Evolutionary conservation across 345 rosid genomes (phyloP).

Genomic region (Zanthoxylum bungeanum): DNA sequence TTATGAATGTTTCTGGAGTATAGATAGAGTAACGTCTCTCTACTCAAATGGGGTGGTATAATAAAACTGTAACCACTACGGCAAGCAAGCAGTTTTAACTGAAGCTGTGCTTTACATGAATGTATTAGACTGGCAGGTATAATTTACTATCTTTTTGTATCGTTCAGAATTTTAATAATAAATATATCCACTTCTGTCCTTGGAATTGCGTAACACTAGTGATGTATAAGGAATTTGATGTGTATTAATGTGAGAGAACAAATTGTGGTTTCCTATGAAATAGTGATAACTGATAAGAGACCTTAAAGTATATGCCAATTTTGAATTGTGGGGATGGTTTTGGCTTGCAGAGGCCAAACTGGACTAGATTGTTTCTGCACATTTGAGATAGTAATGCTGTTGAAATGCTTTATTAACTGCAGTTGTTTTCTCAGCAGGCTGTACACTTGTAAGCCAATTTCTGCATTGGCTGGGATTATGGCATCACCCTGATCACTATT

Average conservation of each 20-base stretch:
- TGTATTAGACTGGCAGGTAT: not conserved
- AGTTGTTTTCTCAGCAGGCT: not conserved
- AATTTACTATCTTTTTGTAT: not conserved
- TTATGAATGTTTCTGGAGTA: not conserved
- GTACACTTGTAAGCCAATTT: not conserved
- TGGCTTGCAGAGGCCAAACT: not conserved
- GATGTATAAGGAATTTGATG: not conserved
- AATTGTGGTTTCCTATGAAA: not conserved
- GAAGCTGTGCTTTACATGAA: not conserved
- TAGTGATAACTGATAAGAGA: too few relatives aligned
- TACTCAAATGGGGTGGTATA: not conserved
- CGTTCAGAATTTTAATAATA: too few relatives aligned
- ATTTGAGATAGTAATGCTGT: not conserved
- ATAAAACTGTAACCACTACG: not conserved
- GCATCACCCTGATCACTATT: not conserved
- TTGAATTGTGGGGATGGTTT: not conserved
- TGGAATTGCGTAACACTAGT: not conserved
- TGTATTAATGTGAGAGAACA: not conserved
- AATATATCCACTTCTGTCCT: not conserved
- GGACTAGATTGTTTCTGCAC: too few relatives aligned
- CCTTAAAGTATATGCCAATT: not conserved
- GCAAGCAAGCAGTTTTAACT: not conserved
- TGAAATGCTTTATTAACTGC: not conserved
- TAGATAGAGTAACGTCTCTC: not conserved
- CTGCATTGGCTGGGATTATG: not conserved